Percentiles rank a stretch among this genome's conserved stretches.
phyloP scores from a whole-genome alignment of 306 rosid genomes.

The Arachis hypogaea region DNA sequence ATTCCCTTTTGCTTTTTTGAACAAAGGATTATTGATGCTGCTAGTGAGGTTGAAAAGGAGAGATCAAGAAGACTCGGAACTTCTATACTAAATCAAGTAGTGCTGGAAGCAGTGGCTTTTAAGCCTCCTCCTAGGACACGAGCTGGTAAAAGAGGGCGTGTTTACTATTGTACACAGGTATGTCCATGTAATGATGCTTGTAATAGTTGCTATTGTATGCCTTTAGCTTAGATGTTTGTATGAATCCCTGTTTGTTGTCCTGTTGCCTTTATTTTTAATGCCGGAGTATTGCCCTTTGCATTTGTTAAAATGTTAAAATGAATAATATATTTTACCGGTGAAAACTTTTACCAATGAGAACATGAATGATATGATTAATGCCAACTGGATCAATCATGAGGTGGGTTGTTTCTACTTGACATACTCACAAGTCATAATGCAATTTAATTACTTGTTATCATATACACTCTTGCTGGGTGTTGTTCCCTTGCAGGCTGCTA shows the following conservation, averaged over 20 bases:
- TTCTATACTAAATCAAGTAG: slow-evolving; percentile 84
- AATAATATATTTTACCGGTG: neutral
- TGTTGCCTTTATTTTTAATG: slow-evolving; percentile 23
- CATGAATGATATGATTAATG: slow-evolving; percentile 15
- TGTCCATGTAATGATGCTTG: slow-evolving; percentile 13
- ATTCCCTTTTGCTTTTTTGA: slow-evolving; percentile 44
- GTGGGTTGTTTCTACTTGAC: slow-evolving; percentile 5
- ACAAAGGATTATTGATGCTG: slow-evolving; percentile 83
- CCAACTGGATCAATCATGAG: slow-evolving; percentile 3
- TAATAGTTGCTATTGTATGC: slow-evolving; percentile 15
- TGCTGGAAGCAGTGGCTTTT: slow-evolving; percentile 87
- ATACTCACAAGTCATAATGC: neutral
- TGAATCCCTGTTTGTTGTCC: slow-evolving; percentile 11
- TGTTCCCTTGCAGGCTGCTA: slow-evolving; percentile 78
- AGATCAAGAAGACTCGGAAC: slow-evolving; percentile 91
- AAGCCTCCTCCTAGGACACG: slow-evolving; percentile 94
- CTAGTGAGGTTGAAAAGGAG: slow-evolving; percentile 87
- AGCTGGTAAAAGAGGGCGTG: slow-evolving; percentile 91
- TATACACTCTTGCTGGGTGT: slow-evolving; percentile 16
- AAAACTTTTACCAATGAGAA: neutral
- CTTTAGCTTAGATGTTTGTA: slow-evolving; percentile 26
- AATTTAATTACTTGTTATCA: slow-evolving; percentile 4
- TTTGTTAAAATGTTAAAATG: slow-evolving; percentile 3
- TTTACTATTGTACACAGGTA: slow-evolving; percentile 96
- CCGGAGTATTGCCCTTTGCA: neutral